Percentiles rank a stretch among this genome's conserved stretches.
Conservation (phyloP, 2,329 filamentous ascomycete species). For the Colletotrichum costaricense region DNA sequence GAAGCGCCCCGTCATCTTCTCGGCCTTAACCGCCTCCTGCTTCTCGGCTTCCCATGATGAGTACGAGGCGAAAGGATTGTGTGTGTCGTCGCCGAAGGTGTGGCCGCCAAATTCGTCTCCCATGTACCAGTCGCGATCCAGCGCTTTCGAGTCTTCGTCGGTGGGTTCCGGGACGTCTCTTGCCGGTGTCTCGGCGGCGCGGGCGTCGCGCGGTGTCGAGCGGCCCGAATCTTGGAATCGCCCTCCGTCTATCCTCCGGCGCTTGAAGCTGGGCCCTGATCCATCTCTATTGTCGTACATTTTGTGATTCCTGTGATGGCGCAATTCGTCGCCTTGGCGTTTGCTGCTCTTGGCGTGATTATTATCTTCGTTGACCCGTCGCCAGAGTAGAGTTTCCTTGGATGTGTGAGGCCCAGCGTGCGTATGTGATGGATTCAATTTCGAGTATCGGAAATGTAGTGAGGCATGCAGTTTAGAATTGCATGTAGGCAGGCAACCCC, state of each 20-base stretch:
- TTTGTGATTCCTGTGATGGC: background rate
- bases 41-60: conserved; percentile 78
- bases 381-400: too few species aligned
- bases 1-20: conserved; percentile 81
- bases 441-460: background rate
- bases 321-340: background rate
- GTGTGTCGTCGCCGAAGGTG: conserved; percentile 89
- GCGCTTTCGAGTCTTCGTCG: conserved; percentile 76
- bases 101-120: conserved; percentile 86
- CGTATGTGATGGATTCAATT: background rate
- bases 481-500: background rate
- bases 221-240: conserved; percentile 45
- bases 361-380: background rate
- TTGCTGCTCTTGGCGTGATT: background rate
- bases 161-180: conserved; percentile 71
- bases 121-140: conserved; percentile 94
- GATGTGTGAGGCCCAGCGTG: background rate
- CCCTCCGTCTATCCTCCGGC: conserved; percentile 70
- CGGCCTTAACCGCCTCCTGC: conserved; percentile 78
- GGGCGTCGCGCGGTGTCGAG: conserved; percentile 57
- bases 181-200: conserved; percentile 40
- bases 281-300: conserved; percentile 47
- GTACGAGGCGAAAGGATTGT: conserved; percentile 88
- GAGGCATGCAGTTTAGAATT: background rate
- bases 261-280: conserved; percentile 64